Conservation (phyloP, 2,329 filamentous ascomycete species). For the Fusarium transvaalense region DNA sequence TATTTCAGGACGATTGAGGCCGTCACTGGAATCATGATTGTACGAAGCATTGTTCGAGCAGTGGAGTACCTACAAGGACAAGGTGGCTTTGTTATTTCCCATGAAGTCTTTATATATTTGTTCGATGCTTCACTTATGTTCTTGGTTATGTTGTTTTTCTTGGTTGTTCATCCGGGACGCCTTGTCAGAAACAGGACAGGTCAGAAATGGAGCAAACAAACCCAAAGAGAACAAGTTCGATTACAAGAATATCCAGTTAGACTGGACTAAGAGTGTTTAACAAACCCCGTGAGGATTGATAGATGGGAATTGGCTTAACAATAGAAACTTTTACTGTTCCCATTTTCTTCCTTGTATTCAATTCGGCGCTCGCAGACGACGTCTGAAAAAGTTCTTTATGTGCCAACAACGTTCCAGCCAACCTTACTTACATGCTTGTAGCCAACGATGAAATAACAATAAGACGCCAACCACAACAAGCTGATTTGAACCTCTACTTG, state of each 20-base stretch:
- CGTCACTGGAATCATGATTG: conserved; percentile 56
- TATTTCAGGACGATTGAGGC: conserved; percentile 51
- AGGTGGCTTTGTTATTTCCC: conserved; percentile 55
- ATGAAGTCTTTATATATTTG: conserved; percentile 59
- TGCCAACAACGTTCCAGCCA: too few species aligned
- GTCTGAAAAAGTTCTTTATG: too few species aligned
- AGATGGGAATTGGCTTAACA: too few species aligned
- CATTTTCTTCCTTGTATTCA: too few species aligned
- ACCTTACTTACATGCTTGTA: too few species aligned
- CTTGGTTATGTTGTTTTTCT: conserved; percentile 56
- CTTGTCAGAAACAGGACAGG: neutral
- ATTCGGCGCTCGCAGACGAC: too few species aligned
- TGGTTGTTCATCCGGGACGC: conserved; percentile 12
- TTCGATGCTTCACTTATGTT: conserved; percentile 60
- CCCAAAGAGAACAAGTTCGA: neutral
- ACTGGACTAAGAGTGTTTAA: too few species aligned
- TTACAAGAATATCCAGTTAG: neutral
- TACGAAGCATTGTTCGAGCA: conserved; percentile 61
- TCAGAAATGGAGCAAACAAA: neutral
- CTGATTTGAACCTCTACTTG: too few species aligned
- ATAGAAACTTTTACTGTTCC: too few species aligned
- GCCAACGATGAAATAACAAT: too few species aligned
- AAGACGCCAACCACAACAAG: too few species aligned
- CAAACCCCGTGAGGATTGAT: too few species aligned
- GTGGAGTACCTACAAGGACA: conserved; percentile 62